These are phyloP conservation scores for Eutrema heterophyllum DNA, from an alignment of 345 rosid species.

Conservation along the genomic window DNA sequence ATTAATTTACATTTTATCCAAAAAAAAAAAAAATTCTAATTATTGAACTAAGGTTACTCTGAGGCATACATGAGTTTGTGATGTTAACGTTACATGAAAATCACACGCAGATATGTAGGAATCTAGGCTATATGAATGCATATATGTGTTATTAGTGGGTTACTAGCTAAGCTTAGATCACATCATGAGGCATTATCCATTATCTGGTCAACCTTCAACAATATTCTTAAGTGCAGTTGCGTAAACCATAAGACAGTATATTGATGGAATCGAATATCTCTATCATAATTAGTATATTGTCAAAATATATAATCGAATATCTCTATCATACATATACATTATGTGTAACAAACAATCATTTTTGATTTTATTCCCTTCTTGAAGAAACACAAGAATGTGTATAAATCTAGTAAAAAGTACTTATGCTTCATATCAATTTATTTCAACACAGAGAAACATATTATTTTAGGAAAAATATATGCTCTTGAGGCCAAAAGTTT, in stretches of 20 bases:
- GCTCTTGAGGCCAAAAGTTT: neutral
- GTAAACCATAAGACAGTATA: neutral
- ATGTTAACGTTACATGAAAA: slow-evolving; percentile 7
- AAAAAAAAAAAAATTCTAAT: too few species aligned
- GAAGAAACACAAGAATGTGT: neutral
- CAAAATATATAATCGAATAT: slow-evolving; percentile 1
- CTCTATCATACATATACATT: neutral
- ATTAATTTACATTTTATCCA: too few species aligned
- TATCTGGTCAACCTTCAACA: slow-evolving; percentile 13
- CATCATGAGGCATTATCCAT: slow-evolving; percentile 20
- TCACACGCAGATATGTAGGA: neutral
- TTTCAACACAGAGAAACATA: neutral
- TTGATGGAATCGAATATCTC: slow-evolving; percentile 16
- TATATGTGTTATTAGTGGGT: slow-evolving; percentile 6
- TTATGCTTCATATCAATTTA: neutral
- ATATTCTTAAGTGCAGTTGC: slow-evolving; percentile 5
- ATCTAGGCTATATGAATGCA: neutral
- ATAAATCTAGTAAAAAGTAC: neutral
- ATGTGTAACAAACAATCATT: neutral
- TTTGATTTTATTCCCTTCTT: slow-evolving; percentile 1
- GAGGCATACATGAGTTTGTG: slow-evolving; percentile 4
- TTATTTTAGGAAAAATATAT: neutral
- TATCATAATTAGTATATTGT: neutral
- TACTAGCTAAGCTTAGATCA: slow-evolving; percentile 16
- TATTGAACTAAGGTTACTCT: too few species aligned